Conservation (phyloP, 176 grass and related monocot genomes). For the Melocanna baccifera region DNA sequence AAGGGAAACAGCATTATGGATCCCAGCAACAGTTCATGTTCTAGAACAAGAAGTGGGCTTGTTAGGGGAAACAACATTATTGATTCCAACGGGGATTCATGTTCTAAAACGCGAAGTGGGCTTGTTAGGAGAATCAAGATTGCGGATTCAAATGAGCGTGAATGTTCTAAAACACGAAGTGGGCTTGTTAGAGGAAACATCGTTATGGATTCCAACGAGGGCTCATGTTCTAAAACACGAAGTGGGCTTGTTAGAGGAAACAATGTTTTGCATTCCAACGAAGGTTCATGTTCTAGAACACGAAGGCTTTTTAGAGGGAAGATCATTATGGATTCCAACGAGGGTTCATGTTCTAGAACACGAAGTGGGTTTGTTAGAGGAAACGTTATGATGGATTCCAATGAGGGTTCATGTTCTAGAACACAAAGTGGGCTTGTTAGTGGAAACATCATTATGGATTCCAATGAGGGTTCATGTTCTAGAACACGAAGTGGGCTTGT, state of each 20-base stretch:
- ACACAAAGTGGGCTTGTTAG: slow-evolving; percentile 3
- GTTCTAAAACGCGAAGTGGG: slow-evolving; percentile 31
- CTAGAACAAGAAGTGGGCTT: slow-evolving; percentile 43
- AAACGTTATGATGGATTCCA: background rate
- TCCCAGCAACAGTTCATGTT: slow-evolving; percentile 5
- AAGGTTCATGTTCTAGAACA: background rate
- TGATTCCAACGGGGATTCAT: slow-evolving; percentile 8
- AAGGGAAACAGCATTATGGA: slow-evolving; percentile 23
- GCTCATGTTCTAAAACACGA: slow-evolving; percentile 14
- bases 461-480: slow-evolving; percentile 6
- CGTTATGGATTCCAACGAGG: background rate
- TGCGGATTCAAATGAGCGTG: background rate
- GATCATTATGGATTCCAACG: background rate
- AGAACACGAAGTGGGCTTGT: background rate
- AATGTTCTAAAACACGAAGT: slow-evolving; percentile 35
- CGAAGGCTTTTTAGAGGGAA: slow-evolving; percentile 13
- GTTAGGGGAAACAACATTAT: slow-evolving; percentile 21
- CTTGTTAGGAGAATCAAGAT: slow-evolving; percentile 23
- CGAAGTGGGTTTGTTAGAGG: slow-evolving; percentile 18
- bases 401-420: slow-evolving; percentile 1
- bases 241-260: slow-evolving; percentile 14
- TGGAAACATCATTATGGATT: background rate
- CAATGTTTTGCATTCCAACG: background rate
- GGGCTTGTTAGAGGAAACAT: slow-evolving; percentile 29
- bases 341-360: slow-evolving; percentile 7